Base-by-base conservation (phyloP, 768 basidiomycete species). In the Boletales sp. region DNA sequence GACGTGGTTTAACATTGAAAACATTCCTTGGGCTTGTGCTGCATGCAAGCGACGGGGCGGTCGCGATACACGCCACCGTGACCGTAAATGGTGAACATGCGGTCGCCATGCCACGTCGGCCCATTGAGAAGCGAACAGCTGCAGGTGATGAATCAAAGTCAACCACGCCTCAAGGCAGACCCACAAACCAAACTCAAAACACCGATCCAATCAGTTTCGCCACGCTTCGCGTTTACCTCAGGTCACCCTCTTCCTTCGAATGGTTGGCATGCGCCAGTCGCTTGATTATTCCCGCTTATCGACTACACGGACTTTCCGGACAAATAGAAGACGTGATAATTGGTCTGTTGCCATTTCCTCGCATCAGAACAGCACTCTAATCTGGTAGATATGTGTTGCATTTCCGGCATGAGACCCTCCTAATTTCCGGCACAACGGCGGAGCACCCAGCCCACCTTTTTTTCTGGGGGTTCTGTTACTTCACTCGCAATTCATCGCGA, bases 71-170 rank as follows among this genome's bases (percentile, higher is more conserved):
- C 62, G 55, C 54, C 58, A 59, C 24, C 24, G 5, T 60, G 53
- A 55, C 66, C 63, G 53, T 59, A 66, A 68, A 62, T 50, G 59
- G 58, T 45, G 49, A 61, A 65, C 72, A 73, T 59, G 72, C 66
- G 62, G 59, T 53, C 45, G 40, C 55, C 72, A 72, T 60, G 72
- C n/a, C n/a, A n/a, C 58, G 61, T 57, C 56, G 13, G 24, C 24
- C 24, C 59, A 34, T 34, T 53, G 48, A 53, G 54, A 65, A 61
- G 56, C 56, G 54, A 59, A 34, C 24, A 27, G 24, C 55, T 53
- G 45, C 53, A 52, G 51, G 56, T 52, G 46, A 58, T 52, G 19
- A 54, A 63, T 54, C 51, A 57, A 52, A 65, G 48, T 30, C 50
- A 51, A 45, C 66, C 30, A 37, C 47, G 65, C 69, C 62, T 68